These are phyloP conservation scores for Waltiozyma sp. DNA, from an alignment of 1,139 yeast genomes.

Conservation along the genomic window DNA sequence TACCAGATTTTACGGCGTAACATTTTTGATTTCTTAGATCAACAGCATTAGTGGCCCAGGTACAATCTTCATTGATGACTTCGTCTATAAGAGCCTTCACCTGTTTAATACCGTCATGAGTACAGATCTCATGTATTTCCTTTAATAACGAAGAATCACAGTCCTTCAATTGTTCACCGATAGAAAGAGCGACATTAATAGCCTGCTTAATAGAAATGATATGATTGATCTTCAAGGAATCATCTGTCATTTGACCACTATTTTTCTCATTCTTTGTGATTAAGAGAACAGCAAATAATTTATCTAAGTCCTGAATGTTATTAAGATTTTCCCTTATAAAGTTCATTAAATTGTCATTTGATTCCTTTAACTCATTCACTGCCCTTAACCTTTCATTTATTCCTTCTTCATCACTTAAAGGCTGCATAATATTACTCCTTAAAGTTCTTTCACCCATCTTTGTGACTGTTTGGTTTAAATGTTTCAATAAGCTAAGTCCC, in stretches of 20 bases:
- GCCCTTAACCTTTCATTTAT: conserved; percentile 26
- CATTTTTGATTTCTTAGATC: conserved; percentile 34
- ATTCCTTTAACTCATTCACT: conserved; percentile 23
- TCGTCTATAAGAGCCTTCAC: conserved; percentile 22
- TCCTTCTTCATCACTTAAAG: conserved; percentile 27
- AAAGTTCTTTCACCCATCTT: conserved; percentile 35
- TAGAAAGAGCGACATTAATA: conserved; percentile 12
- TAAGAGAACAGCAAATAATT: conserved; percentile 22
- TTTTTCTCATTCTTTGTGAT: conserved; percentile 14
- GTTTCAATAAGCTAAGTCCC: conserved; percentile 25
- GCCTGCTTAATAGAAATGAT: conserved; percentile 27
- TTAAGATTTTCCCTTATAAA: conserved; percentile 19
- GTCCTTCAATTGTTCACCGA: conserved; percentile 14
- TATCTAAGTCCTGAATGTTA: conserved; percentile 27
- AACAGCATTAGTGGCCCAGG: conserved; percentile 28
- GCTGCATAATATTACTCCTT: conserved; percentile 32
- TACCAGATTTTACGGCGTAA: conserved; percentile 32
- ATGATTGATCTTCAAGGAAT: conserved; percentile 28
- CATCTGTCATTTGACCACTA: conserved; percentile 1
- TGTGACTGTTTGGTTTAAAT: conserved; percentile 29
- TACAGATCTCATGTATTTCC: conserved; percentile 23
- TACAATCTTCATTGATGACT: conserved; percentile 29
- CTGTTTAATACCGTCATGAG: conserved; percentile 16
- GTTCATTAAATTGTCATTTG: conserved; percentile 13
- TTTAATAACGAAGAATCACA: conserved; percentile 14